Conservation (phyloP, 257 asterid species). For the Paraleonurus japonicus region DNA sequence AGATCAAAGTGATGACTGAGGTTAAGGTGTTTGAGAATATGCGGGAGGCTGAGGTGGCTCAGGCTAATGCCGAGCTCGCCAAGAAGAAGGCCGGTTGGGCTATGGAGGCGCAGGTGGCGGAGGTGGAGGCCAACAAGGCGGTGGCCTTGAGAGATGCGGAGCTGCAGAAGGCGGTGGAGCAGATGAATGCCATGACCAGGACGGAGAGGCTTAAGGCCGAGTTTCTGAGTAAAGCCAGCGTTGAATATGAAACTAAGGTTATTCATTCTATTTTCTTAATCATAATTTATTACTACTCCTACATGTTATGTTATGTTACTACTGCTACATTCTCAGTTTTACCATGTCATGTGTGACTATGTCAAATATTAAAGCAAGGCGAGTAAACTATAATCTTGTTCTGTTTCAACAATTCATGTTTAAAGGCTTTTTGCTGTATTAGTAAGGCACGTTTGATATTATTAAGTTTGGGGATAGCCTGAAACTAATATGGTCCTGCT, state of each 20-base stretch:
- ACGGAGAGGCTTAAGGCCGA: slow-evolving; percentile 67
- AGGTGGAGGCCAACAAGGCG: slow-evolving; percentile 57
- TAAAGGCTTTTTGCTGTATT: too few relatives aligned
- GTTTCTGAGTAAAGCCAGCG: slow-evolving; percentile 55
- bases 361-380: too few relatives aligned
- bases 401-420: too few relatives aligned
- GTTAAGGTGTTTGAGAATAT: slow-evolving; percentile 54
- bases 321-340: too few relatives aligned
- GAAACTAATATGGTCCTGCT: too few relatives aligned
- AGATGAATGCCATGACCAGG: slow-evolving; percentile 50
- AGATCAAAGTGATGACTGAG: slow-evolving; percentile 44
- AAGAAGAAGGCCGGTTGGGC: slow-evolving; percentile 71
- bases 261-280: too few relatives aligned
- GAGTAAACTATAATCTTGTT: too few relatives aligned
- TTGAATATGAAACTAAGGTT: slow-evolving; percentile 48
- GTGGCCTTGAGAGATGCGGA: slow-evolving; percentile 61
- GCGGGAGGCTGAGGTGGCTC: slow-evolving; percentile 61
- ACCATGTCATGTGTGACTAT: too few relatives aligned
- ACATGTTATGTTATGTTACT: too few relatives aligned
- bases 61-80: slow-evolving; percentile 49
- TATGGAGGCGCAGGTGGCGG: slow-evolving; percentile 50
- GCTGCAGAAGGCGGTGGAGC: slow-evolving; percentile 57
- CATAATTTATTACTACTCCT: too few relatives aligned
- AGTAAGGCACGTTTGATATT: too few relatives aligned
- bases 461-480: too few relatives aligned